Evolutionary conservation across 495 filamentous ascomycete species (phyloP).

Genomic region (Xylaria telfairii): DNA sequence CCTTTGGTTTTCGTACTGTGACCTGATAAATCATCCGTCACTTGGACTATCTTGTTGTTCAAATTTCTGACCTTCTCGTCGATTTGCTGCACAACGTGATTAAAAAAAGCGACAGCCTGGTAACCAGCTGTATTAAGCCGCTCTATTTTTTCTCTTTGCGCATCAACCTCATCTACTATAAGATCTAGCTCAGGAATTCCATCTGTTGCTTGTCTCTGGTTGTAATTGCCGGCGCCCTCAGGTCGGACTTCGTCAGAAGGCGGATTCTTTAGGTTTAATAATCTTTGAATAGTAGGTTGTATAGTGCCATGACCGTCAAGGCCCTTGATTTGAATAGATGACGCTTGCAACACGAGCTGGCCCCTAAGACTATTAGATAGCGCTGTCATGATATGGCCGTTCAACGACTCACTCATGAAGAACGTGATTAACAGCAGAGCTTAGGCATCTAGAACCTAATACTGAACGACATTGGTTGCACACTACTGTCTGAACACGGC

Average conservation of each 20-base stretch:
- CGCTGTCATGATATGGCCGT: background rate
- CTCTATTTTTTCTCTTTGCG: constrained; percentile 42
- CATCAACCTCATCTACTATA: constrained; percentile 31
- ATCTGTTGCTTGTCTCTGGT: background rate
- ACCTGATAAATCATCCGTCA: constrained; percentile 26
- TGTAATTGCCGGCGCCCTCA: background rate
- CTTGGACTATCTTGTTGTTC: constrained; percentile 23
- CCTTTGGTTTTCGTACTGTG: constrained; percentile 3
- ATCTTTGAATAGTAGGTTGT: constrained; percentile 38
- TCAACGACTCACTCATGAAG: constrained; percentile 38
- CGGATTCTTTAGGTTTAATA: constrained; percentile 36
- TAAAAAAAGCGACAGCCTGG: constrained; percentile 42
- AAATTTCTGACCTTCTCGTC: constrained; percentile 37
- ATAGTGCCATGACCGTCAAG: constrained; percentile 12
- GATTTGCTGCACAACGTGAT: constrained; percentile 35
- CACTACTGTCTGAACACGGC: constrained; percentile 40
- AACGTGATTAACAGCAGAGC: constrained; percentile 43
- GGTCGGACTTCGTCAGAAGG: constrained; percentile 20
- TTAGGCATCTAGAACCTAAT: constrained; percentile 41
- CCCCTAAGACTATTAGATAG: constrained; percentile 29
- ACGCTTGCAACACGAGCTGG: constrained; percentile 36
- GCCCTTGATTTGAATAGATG: constrained; percentile 30
- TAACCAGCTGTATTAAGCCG: constrained; percentile 42
- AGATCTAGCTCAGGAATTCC: background rate
- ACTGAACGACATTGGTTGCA: constrained; percentile 37